These are phyloP conservation scores for Cercospora janseana DNA, from an alignment of 2,329 filamentous ascomycete species.

Conservation along the genomic window DNA sequence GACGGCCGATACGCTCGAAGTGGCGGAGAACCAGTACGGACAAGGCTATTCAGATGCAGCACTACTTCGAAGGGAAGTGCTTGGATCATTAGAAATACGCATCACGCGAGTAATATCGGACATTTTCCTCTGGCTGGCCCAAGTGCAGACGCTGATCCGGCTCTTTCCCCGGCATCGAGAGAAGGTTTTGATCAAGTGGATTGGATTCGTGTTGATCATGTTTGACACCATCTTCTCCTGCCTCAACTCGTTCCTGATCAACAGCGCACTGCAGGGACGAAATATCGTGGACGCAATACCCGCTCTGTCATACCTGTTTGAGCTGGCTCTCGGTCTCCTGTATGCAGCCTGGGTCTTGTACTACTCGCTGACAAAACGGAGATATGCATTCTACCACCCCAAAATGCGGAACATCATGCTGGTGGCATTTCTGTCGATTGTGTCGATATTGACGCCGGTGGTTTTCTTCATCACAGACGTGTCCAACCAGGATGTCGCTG, in stretches of 20 bases:
- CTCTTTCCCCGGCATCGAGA: conserved; percentile 95
- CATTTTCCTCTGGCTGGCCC: conserved; percentile 94
- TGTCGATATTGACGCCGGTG: conserved; percentile 81
- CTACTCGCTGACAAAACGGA: conserved; percentile 86
- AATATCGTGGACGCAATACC: conserved; percentile 88
- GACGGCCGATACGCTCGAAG: conserved; percentile 83
- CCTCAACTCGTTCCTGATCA: conserved; percentile 77
- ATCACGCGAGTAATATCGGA: conserved; percentile 91
- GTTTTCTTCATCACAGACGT: conserved; percentile 94
- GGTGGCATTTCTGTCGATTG: conserved; percentile 73
- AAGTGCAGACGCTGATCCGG: conserved; percentile 93
- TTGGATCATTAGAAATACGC: conserved; percentile 81
- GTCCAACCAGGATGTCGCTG: conserved; percentile 76
- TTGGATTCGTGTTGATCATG: conserved; percentile 87
- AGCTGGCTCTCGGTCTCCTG: conserved; percentile 78
- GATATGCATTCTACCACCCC: conserved; percentile 85
- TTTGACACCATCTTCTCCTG: conserved; percentile 88
- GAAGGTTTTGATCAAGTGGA: conserved; percentile 98
- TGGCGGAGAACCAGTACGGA: conserved; percentile 77
- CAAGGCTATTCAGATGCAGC: conserved; percentile 76
- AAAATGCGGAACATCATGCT: conserved; percentile 87
- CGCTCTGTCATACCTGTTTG: conserved; percentile 85
- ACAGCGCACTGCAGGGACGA: conserved; percentile 57
- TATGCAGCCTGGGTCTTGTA: conserved; percentile 95
- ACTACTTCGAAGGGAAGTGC: conserved; percentile 72